phyloP scores from a whole-genome alignment of 257 asterid species.

The Solanum corneliomulleri region DNA sequence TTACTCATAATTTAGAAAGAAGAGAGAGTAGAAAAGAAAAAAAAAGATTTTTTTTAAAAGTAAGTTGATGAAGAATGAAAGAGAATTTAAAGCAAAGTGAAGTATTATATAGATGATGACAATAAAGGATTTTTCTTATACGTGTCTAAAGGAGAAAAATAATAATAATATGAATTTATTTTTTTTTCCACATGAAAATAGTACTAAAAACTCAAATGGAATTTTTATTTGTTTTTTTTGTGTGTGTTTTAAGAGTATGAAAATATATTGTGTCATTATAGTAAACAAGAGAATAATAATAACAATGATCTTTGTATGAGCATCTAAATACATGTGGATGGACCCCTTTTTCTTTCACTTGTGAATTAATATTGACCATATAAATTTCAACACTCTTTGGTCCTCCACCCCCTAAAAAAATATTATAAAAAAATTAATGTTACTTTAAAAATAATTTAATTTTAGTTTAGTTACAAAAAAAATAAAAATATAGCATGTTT shows the following conservation, averaged over 20 bases:
- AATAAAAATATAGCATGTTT: too few relatives aligned
- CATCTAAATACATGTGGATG: conserved; percentile 11
- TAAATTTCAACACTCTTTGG: conserved; percentile 8
- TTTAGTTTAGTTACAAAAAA: neutral
- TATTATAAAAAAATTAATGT: too few relatives aligned
- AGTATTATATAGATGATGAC: conserved; percentile 35
- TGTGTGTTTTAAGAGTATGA: neutral
- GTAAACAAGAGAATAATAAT: neutral
- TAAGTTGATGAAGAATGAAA: conserved; percentile 4
- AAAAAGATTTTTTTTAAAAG: neutral
- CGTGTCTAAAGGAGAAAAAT: neutral
- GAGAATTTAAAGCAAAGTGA: conserved; percentile 6
- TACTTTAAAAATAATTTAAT: too few relatives aligned
- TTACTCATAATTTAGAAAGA: neutral
- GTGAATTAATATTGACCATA: neutral
- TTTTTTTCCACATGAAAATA: conserved; percentile 5
- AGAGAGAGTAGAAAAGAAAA: neutral
- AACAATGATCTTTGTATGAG: conserved; percentile 29
- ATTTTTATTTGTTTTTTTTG: neutral
- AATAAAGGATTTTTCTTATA: neutral
- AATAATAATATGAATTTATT: conserved; percentile 2
- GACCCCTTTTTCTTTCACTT: neutral
- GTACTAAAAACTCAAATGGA: conserved; percentile 11
- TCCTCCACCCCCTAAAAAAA: neutral
- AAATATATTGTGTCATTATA: neutral